Conservation (phyloP, 495 filamentous ascomycete species). For the Astrothelium macrocarpum region DNA sequence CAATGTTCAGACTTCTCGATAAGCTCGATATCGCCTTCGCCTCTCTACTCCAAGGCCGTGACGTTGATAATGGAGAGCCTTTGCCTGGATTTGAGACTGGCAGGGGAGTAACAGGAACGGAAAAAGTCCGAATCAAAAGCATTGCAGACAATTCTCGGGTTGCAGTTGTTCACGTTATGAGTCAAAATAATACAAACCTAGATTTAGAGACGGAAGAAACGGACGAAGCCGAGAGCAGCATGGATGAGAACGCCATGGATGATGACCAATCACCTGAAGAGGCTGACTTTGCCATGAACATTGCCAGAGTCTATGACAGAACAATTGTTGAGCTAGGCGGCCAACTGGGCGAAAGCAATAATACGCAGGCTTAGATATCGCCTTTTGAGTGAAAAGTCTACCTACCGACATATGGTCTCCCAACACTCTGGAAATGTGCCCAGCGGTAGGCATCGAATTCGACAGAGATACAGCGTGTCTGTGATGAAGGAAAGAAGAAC, state of each 20-base stretch:
- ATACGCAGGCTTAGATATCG: not conserved
- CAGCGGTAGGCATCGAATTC: too few species aligned
- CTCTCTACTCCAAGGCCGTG: constrained; percentile 55
- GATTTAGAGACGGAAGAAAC: constrained; percentile 26
- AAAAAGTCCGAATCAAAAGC: constrained; percentile 75
- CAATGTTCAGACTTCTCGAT: constrained; percentile 56
- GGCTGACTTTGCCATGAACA: constrained; percentile 52
- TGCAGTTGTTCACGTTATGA: constrained; percentile 53
- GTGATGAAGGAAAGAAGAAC: too few species aligned
- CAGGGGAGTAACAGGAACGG: constrained; percentile 43
- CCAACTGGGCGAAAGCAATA: not conserved
- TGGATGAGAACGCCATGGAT: constrained; percentile 34
- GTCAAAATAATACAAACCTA: constrained; percentile 28
- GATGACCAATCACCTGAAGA: constrained; percentile 27
- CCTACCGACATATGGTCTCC: too few species aligned
- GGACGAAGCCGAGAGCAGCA: constrained; percentile 29
- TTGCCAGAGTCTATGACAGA: constrained; percentile 66
- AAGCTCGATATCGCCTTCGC: constrained; percentile 75
- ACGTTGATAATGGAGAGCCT: constrained; percentile 52
- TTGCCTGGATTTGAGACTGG: constrained; percentile 55
- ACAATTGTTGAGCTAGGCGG: constrained; percentile 64
- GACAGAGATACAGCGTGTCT: too few species aligned
- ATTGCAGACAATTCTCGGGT: constrained; percentile 62
- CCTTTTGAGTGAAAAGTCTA: not conserved
- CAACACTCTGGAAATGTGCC: too few species aligned